Evolutionary conservation across 139 green algal genomes (phyloP).

Genomic region (Raphidocelis subcapitata): DNA sequence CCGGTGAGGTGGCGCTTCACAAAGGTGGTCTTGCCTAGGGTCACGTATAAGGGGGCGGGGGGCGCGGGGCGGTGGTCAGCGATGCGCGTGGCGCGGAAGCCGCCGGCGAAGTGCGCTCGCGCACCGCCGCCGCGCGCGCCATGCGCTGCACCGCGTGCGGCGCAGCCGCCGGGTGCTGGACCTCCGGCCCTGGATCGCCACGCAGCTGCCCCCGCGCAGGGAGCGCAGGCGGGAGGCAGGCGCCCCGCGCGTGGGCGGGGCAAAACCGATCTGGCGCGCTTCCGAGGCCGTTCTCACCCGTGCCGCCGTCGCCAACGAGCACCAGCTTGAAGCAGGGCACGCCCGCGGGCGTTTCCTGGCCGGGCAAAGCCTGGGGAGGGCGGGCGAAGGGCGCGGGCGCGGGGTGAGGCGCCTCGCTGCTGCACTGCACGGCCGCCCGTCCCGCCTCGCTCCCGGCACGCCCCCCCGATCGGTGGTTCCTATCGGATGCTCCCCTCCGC

Average conservation of each 20-base stretch:
- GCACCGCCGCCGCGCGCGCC: not conserved
- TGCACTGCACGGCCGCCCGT: too few species aligned
- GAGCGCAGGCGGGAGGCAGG: too few species aligned
- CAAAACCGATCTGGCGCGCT: too few species aligned
- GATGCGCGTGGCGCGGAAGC: not conserved
- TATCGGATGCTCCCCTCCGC: too few species aligned
- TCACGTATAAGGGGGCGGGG: not conserved
- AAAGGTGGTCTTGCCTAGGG: conserved; percentile 93
- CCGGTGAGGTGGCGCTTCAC: conserved; percentile 98
- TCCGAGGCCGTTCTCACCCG: too few species aligned
- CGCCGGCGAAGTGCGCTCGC: not conserved
- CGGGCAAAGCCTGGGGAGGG: conserved; percentile 61
- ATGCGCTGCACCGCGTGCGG: not conserved
- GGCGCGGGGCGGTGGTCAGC: not conserved
- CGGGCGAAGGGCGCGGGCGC: too few species aligned
- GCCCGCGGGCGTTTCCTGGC: conserved; percentile 73
- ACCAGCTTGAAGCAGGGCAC: conserved; percentile 97
- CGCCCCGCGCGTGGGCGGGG: too few species aligned
- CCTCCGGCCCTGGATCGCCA: not conserved
- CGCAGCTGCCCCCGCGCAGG: too few species aligned
- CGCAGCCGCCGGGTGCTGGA: not conserved
- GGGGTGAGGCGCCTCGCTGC: too few species aligned
- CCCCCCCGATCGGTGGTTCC: too few species aligned
- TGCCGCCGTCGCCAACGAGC: conserved; percentile 96
- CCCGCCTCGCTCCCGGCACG: too few species aligned